Evolutionary conservation across 176 grass and related monocot genomes (phyloP).

Genomic region (Calamus simplicifolius): DNA sequence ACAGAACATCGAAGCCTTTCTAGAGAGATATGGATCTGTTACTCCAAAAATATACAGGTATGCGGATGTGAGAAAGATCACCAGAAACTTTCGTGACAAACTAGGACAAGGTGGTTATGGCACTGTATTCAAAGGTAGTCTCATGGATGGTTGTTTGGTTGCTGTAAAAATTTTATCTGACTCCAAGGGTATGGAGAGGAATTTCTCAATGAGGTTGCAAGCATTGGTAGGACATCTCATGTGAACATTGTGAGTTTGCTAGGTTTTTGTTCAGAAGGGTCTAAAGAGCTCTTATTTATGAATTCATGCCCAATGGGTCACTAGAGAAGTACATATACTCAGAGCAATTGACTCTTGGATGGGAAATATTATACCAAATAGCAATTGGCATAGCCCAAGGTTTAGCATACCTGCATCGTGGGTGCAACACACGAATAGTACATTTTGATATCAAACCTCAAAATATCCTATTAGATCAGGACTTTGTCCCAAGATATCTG

Average conservation of each 20-base stretch:
- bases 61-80: conserved; percentile 41
- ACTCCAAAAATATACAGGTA: conserved; percentile 35
- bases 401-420: too few relatives aligned
- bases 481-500: too few relatives aligned
- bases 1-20: conserved; percentile 25
- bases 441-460: too few relatives aligned
- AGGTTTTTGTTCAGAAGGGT: not conserved
- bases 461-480: too few relatives aligned
- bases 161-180: conserved; percentile 4
- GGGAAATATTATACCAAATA: conserved; percentile 42
- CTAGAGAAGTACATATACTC: conserved; percentile 49
- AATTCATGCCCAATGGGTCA: conserved; percentile 56
- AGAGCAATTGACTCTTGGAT: conserved; percentile 24
- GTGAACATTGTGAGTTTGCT: conserved; percentile 3
- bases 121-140: conserved; percentile 26
- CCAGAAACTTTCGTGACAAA: conserved; percentile 30
- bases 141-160: not conserved
- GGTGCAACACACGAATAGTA: too few relatives aligned
- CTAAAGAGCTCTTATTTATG: conserved; percentile 44
- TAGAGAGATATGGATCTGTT: conserved; percentile 26
- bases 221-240: too few relatives aligned
- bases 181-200: not conserved
- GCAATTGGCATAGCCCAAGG: too few relatives aligned
- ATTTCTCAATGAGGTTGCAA: conserved; percentile 7
- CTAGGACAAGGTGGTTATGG: conserved; percentile 56